Conservation (phyloP, 805 yeast genomes). For the Candida palmyrensis region DNA sequence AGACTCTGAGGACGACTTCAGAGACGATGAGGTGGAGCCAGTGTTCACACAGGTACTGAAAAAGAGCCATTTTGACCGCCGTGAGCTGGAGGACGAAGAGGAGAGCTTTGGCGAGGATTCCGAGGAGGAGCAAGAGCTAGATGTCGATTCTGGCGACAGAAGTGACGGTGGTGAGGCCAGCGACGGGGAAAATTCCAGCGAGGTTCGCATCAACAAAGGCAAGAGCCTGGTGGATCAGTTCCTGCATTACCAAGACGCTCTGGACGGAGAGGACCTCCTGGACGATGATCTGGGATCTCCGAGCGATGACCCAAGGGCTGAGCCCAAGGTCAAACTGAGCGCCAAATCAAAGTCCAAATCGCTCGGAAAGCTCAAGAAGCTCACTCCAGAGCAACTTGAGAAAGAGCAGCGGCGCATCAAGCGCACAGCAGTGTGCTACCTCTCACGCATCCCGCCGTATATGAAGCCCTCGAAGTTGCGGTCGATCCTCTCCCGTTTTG, state of each 20-base stretch:
- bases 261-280: conserved; percentile 10
- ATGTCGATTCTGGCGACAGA: not conserved
- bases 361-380: conserved; percentile 42
- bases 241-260: conserved; percentile 8
- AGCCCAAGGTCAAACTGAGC: not conserved
- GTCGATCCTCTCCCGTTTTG: conserved; percentile 76
- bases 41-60: no score
- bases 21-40: no score
- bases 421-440: conserved; percentile 87
- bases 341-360: conserved; percentile 8
- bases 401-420: conserved; percentile 51
- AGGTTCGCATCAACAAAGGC: not conserved
- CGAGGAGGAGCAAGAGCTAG: conserved; percentile 1
- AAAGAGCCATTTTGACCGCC: no score
- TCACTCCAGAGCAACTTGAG: conserved; percentile 52
- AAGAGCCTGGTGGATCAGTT: conserved; percentile 2
- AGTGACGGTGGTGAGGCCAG: conserved; percentile 1
- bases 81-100: conserved; percentile 1
- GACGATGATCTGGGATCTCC: not conserved
- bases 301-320: not conserved
- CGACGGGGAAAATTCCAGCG: not conserved
- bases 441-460: conserved; percentile 90
- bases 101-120: not conserved
- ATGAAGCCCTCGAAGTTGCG: conserved; percentile 93
- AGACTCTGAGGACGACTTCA: not conserved